Evolutionary conservation across 1,284 basidiomycete genomes (phyloP).

Genomic region (Puccinia coronata): DNA sequence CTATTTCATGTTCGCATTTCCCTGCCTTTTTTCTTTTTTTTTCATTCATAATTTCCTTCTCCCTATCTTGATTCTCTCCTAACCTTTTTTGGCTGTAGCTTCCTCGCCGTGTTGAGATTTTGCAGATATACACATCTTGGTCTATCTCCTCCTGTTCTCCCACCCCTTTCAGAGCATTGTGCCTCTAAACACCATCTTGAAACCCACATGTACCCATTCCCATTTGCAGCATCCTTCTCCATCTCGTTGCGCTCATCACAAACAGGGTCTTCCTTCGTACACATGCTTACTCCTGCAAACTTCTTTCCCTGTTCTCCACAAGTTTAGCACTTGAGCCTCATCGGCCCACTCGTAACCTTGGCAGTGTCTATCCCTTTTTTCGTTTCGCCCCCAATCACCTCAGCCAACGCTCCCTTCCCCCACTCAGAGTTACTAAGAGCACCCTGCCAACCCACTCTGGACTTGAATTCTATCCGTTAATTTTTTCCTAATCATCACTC

Average conservation of each 20-base stretch:
- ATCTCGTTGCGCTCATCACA: constrained; percentile 18
- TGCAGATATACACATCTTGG: constrained; percentile 15
- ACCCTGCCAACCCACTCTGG: not conserved
- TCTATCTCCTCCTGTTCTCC: constrained; percentile 29
- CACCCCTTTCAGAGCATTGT: constrained; percentile 20
- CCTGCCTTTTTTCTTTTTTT: not conserved
- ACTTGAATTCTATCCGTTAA: not conserved
- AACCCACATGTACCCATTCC: not conserved
- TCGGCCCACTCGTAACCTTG: constrained; percentile 38
- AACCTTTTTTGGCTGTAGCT: not conserved
- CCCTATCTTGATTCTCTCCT: not conserved
- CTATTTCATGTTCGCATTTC: not conserved
- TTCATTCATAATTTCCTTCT: not conserved
- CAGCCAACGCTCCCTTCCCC: not conserved
- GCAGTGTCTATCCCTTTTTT: constrained; percentile 11
- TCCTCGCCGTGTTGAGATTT: constrained; percentile 6
- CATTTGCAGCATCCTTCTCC: constrained; percentile 27
- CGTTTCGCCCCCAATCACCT: not conserved
- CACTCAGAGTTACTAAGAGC: not conserved
- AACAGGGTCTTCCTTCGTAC: constrained; percentile 23
- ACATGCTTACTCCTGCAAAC: constrained; percentile 1
- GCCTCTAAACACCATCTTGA: constrained; percentile 4
- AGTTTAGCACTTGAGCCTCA: not conserved
- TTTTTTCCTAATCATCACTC: not conserved
- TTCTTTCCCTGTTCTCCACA: constrained; percentile 25